Conservation (phyloP, 371 early-diverging fungal species). For the Paraphysoderma sedebokerense region DNA sequence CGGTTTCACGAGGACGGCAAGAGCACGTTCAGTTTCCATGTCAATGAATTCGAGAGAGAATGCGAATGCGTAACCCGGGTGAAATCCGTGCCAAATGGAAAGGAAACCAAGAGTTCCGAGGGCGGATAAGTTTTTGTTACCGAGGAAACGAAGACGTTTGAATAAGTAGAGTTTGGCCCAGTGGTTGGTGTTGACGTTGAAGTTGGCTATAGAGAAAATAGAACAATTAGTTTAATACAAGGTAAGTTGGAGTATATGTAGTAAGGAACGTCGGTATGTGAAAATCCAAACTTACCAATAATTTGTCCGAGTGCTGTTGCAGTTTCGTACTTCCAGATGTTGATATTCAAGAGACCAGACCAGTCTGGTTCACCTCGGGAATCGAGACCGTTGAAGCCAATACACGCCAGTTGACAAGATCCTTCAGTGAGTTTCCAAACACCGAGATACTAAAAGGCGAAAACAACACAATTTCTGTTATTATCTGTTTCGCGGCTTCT, state of each 20-base stretch:
- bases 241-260: too few species aligned
- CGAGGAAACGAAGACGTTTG: constrained; percentile 46
- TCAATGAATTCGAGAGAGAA: constrained; percentile 45
- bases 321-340: constrained; percentile 23
- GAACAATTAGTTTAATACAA: too few species aligned
- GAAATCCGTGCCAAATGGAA: constrained; percentile 57
- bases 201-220: too few species aligned
- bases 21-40: constrained; percentile 22
- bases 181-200: constrained; percentile 58
- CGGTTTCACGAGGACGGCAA: neutral
- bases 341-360: constrained; percentile 40
- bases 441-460: constrained; percentile 47
- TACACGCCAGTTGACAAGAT: constrained; percentile 36
- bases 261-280: too few species aligned
- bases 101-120: constrained; percentile 41
- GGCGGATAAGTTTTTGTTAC: constrained; percentile 40
- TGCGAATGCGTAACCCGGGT: constrained; percentile 38
- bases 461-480: too few species aligned
- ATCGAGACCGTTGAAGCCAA: constrained; percentile 40
- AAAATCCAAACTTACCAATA: too few species aligned
- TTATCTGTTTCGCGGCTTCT: too few species aligned
- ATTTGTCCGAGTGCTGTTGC: constrained; percentile 39
- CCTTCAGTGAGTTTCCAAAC: constrained; percentile 52
- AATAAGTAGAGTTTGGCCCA: constrained; percentile 56
- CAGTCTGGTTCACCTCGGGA: constrained; percentile 24